These are phyloP conservation scores for Candida hungchunana DNA, from an alignment of 805 yeast species.

Conservation along the genomic window DNA sequence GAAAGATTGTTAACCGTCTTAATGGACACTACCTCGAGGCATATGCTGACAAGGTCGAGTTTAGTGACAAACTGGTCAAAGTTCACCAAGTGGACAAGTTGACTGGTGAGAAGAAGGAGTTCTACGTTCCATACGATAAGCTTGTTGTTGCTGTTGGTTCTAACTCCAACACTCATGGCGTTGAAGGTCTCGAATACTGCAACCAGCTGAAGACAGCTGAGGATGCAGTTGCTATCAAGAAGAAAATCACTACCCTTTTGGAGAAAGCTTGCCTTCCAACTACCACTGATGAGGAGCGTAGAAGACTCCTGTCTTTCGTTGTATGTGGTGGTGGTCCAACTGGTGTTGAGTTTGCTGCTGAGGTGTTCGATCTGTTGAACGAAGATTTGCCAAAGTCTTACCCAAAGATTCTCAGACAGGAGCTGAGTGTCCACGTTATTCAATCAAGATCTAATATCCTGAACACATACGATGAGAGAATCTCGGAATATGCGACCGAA, in stretches of 20 bases:
- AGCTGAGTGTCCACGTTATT: conserved; percentile 61
- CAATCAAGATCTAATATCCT: conserved; percentile 65
- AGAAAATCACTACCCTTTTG: conserved; percentile 48
- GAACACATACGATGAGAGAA: conserved; percentile 63
- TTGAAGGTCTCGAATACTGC: conserved; percentile 60
- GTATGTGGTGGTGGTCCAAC: conserved; percentile 78
- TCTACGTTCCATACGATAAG: conserved; percentile 70
- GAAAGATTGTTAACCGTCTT: conserved; percentile 47
- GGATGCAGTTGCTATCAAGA: conserved; percentile 55
- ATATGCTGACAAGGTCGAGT: conserved; percentile 53
- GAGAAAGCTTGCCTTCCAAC: conserved; percentile 66
- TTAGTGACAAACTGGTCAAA: conserved; percentile 52
- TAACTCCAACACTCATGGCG: conserved; percentile 65
- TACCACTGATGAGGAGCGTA: conserved; percentile 58
- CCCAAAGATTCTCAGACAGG: conserved; percentile 58
- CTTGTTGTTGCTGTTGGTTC: conserved; percentile 68
- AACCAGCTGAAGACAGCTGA: conserved; percentile 61
- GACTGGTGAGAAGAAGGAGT: conserved; percentile 37
- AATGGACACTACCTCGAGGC: conserved; percentile 63
- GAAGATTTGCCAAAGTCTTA: conserved; percentile 56
- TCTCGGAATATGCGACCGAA: conserved; percentile 60
- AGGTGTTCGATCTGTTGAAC: conserved; percentile 59
- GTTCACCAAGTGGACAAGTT: conserved; percentile 42
- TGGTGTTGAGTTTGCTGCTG: conserved; percentile 73
- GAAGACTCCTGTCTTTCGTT: conserved; percentile 55